Base-by-base conservation (phyloP, 78 protist species). In the Dictyostelium firmibasis region DNA sequence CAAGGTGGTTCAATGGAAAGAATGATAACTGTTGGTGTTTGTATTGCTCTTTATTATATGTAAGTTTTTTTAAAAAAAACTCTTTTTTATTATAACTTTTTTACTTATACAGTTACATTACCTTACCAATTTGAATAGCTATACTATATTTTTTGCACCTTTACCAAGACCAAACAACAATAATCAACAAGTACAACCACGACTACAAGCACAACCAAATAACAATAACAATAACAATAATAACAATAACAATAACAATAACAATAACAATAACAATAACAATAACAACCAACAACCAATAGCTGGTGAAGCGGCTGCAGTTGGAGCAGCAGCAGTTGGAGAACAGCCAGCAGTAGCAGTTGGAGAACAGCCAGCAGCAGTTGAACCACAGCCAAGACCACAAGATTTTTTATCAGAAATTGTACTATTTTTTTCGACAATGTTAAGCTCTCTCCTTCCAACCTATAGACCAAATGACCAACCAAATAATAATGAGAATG, bases 1-100 rank as follows among this genome's bases (percentile, higher is more conserved):
- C 84, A 78, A 78, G 84, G 84, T 78, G 84, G 84, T 43, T 78
- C 84, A 25, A 33, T 78, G 25, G 84, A 78, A 20, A 78, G 84
- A 78, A 78, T 41, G 35, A 25, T 41, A 78, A 78, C 84, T 0
- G n/a, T 78, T 41, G 84, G 84, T 8, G 60, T n/a, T 78, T 35
- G 64, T 9, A 78, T 78, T 11, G 36, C 44, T 20, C 35, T 78
- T 41, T 35, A 41, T 78, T 78, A 78, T 41, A 41, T 35, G 84
- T 78, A 78, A 41, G 60, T 33, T 27, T 33, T 74, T 29, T 18
- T n/a, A n/a, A n/a, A n/a, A n/a, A n/a, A n/a, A n/a, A n/a, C n/a
- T n/a, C n/a, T 75, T 23, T 36, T 36, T 75, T 10, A 20, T 33
- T 23, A 27, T 64, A 16, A 6, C 8, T 60, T 23, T 62, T 62